Conservation (phyloP, 305 asterid species). For the Fraxinus platypoda region DNA sequence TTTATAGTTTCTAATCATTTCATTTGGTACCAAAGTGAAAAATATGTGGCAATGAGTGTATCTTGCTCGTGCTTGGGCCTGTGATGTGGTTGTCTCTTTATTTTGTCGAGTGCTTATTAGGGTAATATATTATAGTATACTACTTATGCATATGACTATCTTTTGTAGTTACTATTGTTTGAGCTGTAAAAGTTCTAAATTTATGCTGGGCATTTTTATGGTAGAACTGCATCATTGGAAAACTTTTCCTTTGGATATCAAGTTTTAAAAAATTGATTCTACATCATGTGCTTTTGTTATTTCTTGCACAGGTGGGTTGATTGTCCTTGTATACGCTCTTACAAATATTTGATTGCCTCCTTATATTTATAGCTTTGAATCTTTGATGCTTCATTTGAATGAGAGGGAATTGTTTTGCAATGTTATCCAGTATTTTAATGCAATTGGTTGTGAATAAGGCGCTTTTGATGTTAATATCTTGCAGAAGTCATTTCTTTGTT, state of each 20-base stretch:
- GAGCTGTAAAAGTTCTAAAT: conserved; percentile 11
- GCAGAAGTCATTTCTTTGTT: conserved; percentile 1
- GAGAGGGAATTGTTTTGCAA: background rate
- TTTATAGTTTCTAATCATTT: background rate
- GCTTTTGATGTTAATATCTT: conserved; percentile 12
- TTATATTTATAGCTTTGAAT: background rate
- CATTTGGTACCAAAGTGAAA: background rate
- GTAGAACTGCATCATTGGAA: conserved; percentile 6
- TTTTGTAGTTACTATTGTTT: background rate
- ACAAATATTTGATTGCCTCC: background rate
- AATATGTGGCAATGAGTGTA: conserved; percentile 14
- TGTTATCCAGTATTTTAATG: conserved; percentile 3
- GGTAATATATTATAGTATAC: background rate
- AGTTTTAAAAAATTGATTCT: background rate
- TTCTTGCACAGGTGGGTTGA: background rate
- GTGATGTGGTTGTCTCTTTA: background rate
- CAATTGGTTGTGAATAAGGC: conserved; percentile 20
- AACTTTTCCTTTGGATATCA: background rate
- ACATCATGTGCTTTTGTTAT: background rate
- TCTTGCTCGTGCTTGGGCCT: background rate
- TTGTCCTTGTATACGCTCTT: background rate
- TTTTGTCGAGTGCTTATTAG: conserved; percentile 8
- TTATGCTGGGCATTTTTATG: background rate
- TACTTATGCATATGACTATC: background rate
- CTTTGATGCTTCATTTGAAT: conserved; percentile 10